Conservation (phyloP, 495 filamentous ascomycete genomes). For the Neurospora terricola region DNA sequence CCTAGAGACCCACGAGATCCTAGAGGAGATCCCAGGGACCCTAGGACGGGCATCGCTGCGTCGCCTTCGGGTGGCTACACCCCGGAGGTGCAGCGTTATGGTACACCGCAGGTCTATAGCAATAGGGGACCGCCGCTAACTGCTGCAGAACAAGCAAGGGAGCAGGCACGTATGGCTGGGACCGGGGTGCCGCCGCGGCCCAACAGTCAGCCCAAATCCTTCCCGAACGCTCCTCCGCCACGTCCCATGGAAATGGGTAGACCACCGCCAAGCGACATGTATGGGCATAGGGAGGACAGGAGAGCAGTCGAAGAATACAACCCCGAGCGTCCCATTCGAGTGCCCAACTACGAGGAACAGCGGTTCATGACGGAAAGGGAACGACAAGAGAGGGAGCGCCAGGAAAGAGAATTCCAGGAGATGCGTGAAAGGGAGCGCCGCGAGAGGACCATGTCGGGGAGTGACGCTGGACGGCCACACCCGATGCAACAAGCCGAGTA, state of each 20-base stretch:
- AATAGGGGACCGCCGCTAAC: slow-evolving; percentile 30
- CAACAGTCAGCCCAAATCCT: slow-evolving; percentile 42
- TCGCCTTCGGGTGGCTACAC: slow-evolving; percentile 40
- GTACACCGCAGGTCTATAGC: slow-evolving; percentile 42
- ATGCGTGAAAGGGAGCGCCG: slow-evolving; percentile 18
- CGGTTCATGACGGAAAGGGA: slow-evolving; percentile 26
- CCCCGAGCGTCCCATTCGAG: slow-evolving; percentile 33
- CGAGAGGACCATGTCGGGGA: slow-evolving; percentile 29
- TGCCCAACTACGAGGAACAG: slow-evolving; percentile 28
- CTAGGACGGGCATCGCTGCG: slow-evolving; percentile 33
- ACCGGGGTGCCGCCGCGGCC: slow-evolving; percentile 36
- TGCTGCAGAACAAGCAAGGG: slow-evolving; percentile 31
- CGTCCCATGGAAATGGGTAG: slow-evolving; percentile 29
- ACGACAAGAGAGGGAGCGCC: slow-evolving; percentile 26
- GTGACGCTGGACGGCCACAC: slow-evolving; percentile 18
- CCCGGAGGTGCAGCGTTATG: slow-evolving; percentile 44
- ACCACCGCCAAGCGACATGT: slow-evolving; percentile 30
- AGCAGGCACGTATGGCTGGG: slow-evolving; percentile 28
- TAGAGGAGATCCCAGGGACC: slow-evolving; percentile 15
- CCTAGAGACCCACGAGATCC: background rate
- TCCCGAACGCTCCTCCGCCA: slow-evolving; percentile 29
- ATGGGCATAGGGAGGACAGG: slow-evolving; percentile 32
- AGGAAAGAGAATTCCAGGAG: slow-evolving; percentile 14
- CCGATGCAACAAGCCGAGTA: slow-evolving; percentile 21
- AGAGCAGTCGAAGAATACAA: slow-evolving; percentile 32